phyloP scores from a whole-genome alignment of 2,329 filamentous ascomycete species.

The Dryadomyces quercivorus region DNA sequence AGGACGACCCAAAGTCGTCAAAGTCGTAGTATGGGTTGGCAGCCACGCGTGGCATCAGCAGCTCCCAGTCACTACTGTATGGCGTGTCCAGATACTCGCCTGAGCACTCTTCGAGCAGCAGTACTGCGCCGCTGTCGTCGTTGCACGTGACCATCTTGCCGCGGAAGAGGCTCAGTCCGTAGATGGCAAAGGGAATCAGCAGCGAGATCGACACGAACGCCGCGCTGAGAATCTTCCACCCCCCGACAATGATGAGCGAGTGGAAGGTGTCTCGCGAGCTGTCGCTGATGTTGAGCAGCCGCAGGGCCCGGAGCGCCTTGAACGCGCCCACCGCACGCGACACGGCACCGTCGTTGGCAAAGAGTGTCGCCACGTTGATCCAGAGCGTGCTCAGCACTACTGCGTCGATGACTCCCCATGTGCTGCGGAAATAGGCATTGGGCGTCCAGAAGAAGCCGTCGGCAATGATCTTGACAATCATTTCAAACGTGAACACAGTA shows the following conservation, averaged over 20 bases:
- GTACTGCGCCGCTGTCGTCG: conserved; percentile 45
- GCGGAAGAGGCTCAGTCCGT: conserved; percentile 85
- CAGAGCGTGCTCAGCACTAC: conserved; percentile 85
- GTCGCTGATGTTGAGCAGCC: conserved; percentile 89
- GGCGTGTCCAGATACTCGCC: conserved; percentile 70
- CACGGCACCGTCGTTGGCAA: conserved; percentile 71
- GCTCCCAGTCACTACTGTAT: conserved; percentile 61
- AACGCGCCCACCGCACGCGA: conserved; percentile 91
- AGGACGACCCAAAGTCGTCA: conserved; percentile 82
- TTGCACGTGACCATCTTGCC: conserved; percentile 74
- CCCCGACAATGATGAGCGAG: conserved; percentile 84
- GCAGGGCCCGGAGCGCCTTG: conserved; percentile 84
- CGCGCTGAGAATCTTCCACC: conserved; percentile 86
- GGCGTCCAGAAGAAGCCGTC: conserved; percentile 95
- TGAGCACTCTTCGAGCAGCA: conserved; percentile 61
- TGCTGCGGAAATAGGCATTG: conserved; percentile 91
- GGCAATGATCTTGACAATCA: conserved; percentile 81
- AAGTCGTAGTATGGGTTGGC: conserved; percentile 81
- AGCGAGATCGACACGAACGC: conserved; percentile 90
- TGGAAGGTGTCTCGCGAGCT: conserved; percentile 94
- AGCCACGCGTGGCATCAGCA: conserved; percentile 72
- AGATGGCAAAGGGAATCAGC: conserved; percentile 92
- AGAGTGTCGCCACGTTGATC: conserved; percentile 80
- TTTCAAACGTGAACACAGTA: conserved; percentile 72
- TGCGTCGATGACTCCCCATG: conserved; percentile 93